phyloP scores from a whole-genome alignment of 2,329 filamentous ascomycete species.

The Talaromyces sp. region DNA sequence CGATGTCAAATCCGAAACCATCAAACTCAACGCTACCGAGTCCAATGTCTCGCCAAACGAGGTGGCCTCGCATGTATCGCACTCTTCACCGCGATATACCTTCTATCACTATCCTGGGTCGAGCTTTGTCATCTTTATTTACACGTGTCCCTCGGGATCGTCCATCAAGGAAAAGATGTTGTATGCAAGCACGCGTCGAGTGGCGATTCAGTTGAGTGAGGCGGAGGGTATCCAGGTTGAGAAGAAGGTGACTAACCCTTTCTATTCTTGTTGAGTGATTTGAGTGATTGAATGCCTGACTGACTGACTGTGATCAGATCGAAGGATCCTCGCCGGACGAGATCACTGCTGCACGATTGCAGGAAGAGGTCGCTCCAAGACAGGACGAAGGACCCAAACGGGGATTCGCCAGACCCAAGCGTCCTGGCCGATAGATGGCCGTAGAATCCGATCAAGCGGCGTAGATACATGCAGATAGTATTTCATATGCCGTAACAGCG shows the following conservation, averaged over 20 bases:
- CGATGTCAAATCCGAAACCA: conserved; percentile 50
- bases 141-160: conserved; percentile 59
- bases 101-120: conserved; percentile 57
- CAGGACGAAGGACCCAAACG: conserved; percentile 48
- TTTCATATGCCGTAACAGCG: not conserved
- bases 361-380: conserved; percentile 53
- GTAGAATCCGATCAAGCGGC: not conserved
- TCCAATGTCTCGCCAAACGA: conserved; percentile 42
- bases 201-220: conserved; percentile 54
- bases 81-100: conserved; percentile 56
- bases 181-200: conserved; percentile 58
- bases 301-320: conserved; percentile 37
- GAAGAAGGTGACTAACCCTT: conserved; percentile 47
- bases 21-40: conserved; percentile 50
- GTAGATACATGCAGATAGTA: conserved; percentile 1
- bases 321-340: conserved; percentile 60
- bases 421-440: conserved; percentile 51
- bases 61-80: conserved; percentile 49
- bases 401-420: conserved; percentile 62
- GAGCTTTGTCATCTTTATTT: conserved; percentile 57
- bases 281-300: not conserved
- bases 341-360: conserved; percentile 51
- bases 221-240: conserved; percentile 55
- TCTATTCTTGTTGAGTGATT: not conserved
- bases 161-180: conserved; percentile 66